Percentiles rank a stretch among this genome's conserved stretches.
Evolutionary conservation across 805 yeast species (phyloP).

Genomic region (Teunomyces aglyptinius): DNA sequence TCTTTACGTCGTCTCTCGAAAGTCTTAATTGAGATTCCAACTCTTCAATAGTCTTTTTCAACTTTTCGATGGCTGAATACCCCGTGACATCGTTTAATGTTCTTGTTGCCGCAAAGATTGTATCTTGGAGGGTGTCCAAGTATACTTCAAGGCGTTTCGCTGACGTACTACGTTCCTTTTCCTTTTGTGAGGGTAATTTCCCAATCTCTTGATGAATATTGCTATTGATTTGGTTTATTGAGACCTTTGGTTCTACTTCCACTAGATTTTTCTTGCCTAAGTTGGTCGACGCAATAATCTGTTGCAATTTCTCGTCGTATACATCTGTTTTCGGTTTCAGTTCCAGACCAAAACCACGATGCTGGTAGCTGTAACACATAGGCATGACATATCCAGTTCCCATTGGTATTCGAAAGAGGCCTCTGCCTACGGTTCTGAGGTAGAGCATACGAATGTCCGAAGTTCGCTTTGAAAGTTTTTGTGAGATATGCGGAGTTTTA

Average conservation of each 20-base stretch:
- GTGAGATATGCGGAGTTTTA: not conserved
- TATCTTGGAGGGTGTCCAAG: constrained; percentile 54
- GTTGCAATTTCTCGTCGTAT: constrained; percentile 28
- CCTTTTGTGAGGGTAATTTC: constrained; percentile 47
- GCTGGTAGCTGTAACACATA: not conserved
- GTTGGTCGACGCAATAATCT: constrained; percentile 37
- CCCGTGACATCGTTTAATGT: constrained; percentile 91
- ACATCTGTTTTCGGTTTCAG: not conserved
- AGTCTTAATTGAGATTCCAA: constrained; percentile 52
- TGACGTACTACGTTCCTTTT: constrained; percentile 34
- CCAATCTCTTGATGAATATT: constrained; percentile 21
- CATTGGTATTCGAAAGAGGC: not conserved
- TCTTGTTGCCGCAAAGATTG: constrained; percentile 58
- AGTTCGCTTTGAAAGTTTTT: not conserved
- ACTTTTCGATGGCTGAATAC: constrained; percentile 71
- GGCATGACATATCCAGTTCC: not conserved
- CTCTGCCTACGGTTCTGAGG: not conserved
- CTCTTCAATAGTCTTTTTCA: constrained; percentile 59
- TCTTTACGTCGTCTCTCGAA: constrained; percentile 48
- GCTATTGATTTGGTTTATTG: constrained; percentile 6
- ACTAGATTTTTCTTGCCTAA: constrained; percentile 17
- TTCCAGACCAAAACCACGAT: not conserved
- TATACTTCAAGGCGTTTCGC: constrained; percentile 44
- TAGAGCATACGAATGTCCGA: not conserved
- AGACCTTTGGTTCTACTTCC: not conserved